A percentile compares a stretch with the other conserved stretches of the same genome.
Conservation (phyloP, 495 filamentous ascomycete genomes). For the Gamarada debralockiae region DNA sequence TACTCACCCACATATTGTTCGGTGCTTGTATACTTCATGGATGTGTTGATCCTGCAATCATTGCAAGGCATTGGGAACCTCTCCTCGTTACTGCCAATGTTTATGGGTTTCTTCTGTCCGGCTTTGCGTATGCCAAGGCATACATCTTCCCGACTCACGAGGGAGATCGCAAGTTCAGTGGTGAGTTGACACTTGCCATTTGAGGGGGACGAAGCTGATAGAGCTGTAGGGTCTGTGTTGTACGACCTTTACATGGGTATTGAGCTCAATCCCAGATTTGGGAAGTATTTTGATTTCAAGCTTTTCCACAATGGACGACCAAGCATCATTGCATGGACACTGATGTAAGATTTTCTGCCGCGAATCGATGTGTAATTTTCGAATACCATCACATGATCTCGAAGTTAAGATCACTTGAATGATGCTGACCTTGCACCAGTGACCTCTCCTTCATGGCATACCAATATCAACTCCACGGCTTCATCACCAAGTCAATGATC, state of each 20-base stretch:
- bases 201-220: not conserved
- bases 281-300: constrained; percentile 44
- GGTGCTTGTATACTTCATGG: constrained; percentile 22
- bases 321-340: constrained; percentile 29
- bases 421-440: constrained; percentile 19
- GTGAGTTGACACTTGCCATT: constrained; percentile 19
- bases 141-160: constrained; percentile 35
- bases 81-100: constrained; percentile 37
- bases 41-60: constrained; percentile 34
- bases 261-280: constrained; percentile 46
- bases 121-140: constrained; percentile 36
- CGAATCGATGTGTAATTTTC: not conserved
- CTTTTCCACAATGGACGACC: constrained; percentile 46
- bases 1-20: constrained; percentile 32
- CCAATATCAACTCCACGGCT: constrained; percentile 41
- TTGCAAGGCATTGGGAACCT: constrained; percentile 39
- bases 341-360: constrained; percentile 30
- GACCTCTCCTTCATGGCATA: constrained; percentile 43
- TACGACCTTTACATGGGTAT: constrained; percentile 45
- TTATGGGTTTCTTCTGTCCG: constrained; percentile 34
- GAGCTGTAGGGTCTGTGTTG: constrained; percentile 31
- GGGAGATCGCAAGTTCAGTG: constrained; percentile 41
- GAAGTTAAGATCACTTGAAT: no score
- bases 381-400: constrained; percentile 2
- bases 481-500: constrained; percentile 40